phyloP scores from a whole-genome alignment of 2,329 filamentous ascomycete species.

The Aureobasidium mangrovei region DNA sequence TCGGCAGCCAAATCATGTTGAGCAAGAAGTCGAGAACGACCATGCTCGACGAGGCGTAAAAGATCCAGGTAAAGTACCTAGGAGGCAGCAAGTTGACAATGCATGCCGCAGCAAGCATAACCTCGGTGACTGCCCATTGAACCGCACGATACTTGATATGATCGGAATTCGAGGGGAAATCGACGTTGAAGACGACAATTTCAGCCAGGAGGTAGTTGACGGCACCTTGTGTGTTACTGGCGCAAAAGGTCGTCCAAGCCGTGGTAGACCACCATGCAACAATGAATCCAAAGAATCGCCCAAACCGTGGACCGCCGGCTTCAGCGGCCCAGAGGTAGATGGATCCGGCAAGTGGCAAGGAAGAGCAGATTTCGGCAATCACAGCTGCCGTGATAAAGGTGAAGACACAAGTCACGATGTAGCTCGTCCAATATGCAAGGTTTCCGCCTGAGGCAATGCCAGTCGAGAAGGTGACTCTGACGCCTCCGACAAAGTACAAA shows the following conservation, averaged over 20 bases:
- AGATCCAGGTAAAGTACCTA: conserved; percentile 41
- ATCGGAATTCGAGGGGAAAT: conserved; percentile 41
- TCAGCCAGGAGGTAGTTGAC: conserved; percentile 38
- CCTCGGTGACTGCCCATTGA: conserved; percentile 50
- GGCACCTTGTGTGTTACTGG: conserved; percentile 29
- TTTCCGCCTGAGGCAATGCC: conserved; percentile 53
- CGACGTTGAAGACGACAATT: conserved; percentile 47
- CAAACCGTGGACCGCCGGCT: conserved; percentile 46
- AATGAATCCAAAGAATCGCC: conserved; percentile 49
- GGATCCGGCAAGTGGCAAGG: conserved; percentile 49
- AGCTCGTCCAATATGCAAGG: conserved; percentile 54
- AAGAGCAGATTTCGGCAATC: conserved; percentile 52
- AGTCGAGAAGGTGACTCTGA: conserved; percentile 51
- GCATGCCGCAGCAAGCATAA: conserved; percentile 33
- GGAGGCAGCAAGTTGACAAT: conserved; percentile 30
- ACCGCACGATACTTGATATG: conserved; percentile 51
- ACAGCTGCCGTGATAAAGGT: conserved; percentile 54
- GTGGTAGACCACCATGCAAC: conserved; percentile 58
- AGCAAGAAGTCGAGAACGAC: conserved; percentile 51
- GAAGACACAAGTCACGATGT: conserved; percentile 51
- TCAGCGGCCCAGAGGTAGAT: conserved; percentile 55
- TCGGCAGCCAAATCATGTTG: conserved; percentile 54
- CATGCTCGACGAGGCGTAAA: conserved; percentile 41
- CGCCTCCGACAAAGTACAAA: conserved; percentile 52
- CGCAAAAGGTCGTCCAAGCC: conserved; percentile 47